Base-by-base conservation (phyloP, 441 rosid species). In the Populus hybrid region DNA sequence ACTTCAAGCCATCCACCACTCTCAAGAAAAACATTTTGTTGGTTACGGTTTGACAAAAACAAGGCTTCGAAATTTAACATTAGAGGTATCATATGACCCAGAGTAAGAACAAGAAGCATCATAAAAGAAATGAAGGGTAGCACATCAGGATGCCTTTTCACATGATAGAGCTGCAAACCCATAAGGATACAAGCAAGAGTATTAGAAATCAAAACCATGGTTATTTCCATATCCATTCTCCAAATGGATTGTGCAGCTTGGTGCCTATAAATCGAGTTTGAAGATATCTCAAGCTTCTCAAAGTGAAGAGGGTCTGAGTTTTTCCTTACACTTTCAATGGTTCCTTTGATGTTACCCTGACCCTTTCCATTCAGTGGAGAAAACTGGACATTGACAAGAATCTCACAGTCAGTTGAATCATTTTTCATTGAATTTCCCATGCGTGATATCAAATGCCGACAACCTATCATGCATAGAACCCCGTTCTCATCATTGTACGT, bases 161-260 rank as follows among this genome's bases (percentile, higher is more conserved):
- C 88, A 78, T 90, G 93, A 81, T 87, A 89, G 59, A 95, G 93
- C 79, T 95, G 98, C 85, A 89, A 70, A 66, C 91, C 97, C 14
- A 91, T 79, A 64, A 94, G 89, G 76, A 92, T 57, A 82, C 98
- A 95, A 21, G 91, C 86, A 34, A 94, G 87, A 9, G 94, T 88
- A 79, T 91, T 90, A 63, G 94, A 90, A 83, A 94, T 81, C 72
- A 95, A 79, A 78, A 89, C 92, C 92, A 95, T 80, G 69, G 82
- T 85, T 64, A 95, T 83, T 92, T 95, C 99, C 71, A 95, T 78
- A 87, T 92, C 95, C 92, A 91, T 92, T 85, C 99, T 89, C 95
- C 95, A 91, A 66, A 95, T 86, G 75, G 94, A 95, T 81, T 89
- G 90, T 75, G 78, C 79, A 11, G 95, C 98, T 86, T 90, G 93